These are phyloP conservation scores for Cylindrodendrum hubeiense DNA, from an alignment of 2,329 filamentous ascomycete genomes.

Conservation along the genomic window DNA sequence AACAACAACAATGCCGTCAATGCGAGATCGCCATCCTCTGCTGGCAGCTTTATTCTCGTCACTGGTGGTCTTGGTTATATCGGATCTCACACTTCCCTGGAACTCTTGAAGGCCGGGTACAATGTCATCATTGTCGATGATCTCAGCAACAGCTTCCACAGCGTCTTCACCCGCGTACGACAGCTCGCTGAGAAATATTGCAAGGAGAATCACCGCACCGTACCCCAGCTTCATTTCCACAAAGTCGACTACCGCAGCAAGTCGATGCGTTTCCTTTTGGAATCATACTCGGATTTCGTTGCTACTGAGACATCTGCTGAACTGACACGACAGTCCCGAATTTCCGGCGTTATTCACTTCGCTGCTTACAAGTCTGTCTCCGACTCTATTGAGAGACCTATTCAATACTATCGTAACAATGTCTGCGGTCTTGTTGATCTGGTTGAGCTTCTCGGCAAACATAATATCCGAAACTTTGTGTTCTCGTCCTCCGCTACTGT, in stretches of 20 bases:
- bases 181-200: conserved; percentile 26
- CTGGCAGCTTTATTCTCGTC: conserved; percentile 56
- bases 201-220: conserved; percentile 4
- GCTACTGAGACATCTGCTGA: conserved; percentile 2
- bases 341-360: conserved; percentile 73
- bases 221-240: conserved; percentile 51
- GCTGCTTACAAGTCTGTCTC: conserved; percentile 76
- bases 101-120: conserved; percentile 66
- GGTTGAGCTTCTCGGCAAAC: conserved; percentile 67
- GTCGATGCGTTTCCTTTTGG: conserved; percentile 51
- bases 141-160: conserved; percentile 57
- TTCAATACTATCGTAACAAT: conserved; percentile 77
- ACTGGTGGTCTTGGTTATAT: conserved; percentile 68
- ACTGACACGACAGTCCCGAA: conserved; percentile 24
- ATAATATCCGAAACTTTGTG: conserved; percentile 73
- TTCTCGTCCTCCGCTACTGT: conserved; percentile 78
- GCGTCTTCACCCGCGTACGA: conserved; percentile 29
- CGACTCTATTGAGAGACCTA: conserved; percentile 70
- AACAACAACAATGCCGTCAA: background rate
- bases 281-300: conserved; percentile 46
- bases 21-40: background rate
- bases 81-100: conserved; percentile 66
- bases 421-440: conserved; percentile 73
- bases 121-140: conserved; percentile 64
- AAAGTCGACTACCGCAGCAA: conserved; percentile 54